Evolutionary conservation across 2,329 filamentous ascomycete species (phyloP).

Genomic region (Aspergillus versicolor): DNA sequence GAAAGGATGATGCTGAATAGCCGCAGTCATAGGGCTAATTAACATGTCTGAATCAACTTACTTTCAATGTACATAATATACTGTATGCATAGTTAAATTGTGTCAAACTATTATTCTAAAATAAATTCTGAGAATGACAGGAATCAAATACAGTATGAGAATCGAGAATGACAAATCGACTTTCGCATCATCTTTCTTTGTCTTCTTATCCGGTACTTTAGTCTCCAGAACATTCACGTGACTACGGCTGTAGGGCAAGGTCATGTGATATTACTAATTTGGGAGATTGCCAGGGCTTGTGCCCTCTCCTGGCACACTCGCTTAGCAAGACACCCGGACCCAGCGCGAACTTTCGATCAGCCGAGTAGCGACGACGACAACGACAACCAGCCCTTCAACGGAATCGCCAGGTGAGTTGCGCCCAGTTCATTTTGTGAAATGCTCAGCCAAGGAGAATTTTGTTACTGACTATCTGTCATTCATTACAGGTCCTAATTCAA

Average conservation of each 20-base stretch:
- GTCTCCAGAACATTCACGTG: not conserved
- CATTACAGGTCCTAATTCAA: conserved; percentile 51
- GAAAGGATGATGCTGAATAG: conserved; percentile 66
- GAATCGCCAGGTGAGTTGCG: conserved; percentile 44
- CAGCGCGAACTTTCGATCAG: conserved; percentile 40
- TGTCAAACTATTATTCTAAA: not conserved
- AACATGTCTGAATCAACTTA: not conserved
- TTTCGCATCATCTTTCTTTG: not conserved
- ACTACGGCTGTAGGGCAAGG: not conserved
- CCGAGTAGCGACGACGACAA: conserved; percentile 44
- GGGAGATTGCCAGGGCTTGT: conserved; percentile 27
- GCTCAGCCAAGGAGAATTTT: conserved; percentile 1
- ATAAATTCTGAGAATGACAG: not conserved
- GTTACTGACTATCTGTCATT: conserved; percentile 24
- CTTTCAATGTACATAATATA: conserved; percentile 6
- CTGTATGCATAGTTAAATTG: not conserved
- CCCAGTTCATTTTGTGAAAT: conserved; percentile 5
- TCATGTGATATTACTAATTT: conserved; percentile 16
- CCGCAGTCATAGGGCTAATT: conserved; percentile 17
- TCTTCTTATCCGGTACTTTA: no score
- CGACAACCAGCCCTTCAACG: conserved; percentile 47
- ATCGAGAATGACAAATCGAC: no score
- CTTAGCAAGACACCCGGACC: conserved; percentile 39
- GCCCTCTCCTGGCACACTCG: conserved; percentile 42
- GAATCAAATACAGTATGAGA: no score